A percentile compares a stretch with the other conserved stretches of the same genome.
phyloP scores from a whole-genome alignment of 768 basidiomycete species.

The Crepidotus variabilis region DNA sequence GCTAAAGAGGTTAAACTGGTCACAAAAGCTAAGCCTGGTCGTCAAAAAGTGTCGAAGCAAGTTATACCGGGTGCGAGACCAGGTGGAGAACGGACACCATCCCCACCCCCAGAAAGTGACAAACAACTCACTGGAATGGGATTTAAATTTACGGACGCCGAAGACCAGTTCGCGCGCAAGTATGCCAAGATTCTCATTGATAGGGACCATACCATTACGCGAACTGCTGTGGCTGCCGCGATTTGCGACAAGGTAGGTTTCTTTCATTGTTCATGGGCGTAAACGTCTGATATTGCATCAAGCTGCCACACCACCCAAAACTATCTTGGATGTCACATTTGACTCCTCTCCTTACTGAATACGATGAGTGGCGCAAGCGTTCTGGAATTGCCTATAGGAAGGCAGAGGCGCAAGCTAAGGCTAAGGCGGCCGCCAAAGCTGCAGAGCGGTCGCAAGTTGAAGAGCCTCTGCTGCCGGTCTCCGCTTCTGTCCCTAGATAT shows the following conservation, averaged over 20 bases:
- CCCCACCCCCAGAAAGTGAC: slow-evolving; percentile 5
- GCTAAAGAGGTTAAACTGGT: slow-evolving; percentile 5
- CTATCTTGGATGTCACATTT: slow-evolving; percentile 50
- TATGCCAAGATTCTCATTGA: slow-evolving; percentile 45
- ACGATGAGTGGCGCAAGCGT: slow-evolving; percentile 45
- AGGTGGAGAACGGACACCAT: slow-evolving; percentile 5
- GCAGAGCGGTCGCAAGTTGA: slow-evolving; percentile 8
- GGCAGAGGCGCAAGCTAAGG: slow-evolving; percentile 18
- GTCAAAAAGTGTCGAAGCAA: not conserved
- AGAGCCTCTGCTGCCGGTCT: slow-evolving; percentile 2
- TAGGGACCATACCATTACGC: slow-evolving; percentile 43
- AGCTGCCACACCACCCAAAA: slow-evolving; percentile 60
- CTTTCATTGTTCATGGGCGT: not conserved
- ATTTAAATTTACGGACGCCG: slow-evolving; percentile 45
- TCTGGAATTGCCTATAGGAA: slow-evolving; percentile 52
- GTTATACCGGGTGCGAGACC: not conserved
- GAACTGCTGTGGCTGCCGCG: slow-evolving; percentile 29
- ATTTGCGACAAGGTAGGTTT: slow-evolving; percentile 43
- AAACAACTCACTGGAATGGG: slow-evolving; percentile 14
- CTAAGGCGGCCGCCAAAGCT: slow-evolving; percentile 9
- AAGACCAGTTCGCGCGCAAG: slow-evolving; percentile 41
- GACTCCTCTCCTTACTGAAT: slow-evolving; percentile 22
- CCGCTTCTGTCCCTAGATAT: not conserved
- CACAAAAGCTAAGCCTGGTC: not conserved
- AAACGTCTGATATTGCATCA: slow-evolving; percentile 1